phyloP scores from a whole-genome alignment of 192 early-diverging fungal species.

The Cladochytrium replicatum region DNA sequence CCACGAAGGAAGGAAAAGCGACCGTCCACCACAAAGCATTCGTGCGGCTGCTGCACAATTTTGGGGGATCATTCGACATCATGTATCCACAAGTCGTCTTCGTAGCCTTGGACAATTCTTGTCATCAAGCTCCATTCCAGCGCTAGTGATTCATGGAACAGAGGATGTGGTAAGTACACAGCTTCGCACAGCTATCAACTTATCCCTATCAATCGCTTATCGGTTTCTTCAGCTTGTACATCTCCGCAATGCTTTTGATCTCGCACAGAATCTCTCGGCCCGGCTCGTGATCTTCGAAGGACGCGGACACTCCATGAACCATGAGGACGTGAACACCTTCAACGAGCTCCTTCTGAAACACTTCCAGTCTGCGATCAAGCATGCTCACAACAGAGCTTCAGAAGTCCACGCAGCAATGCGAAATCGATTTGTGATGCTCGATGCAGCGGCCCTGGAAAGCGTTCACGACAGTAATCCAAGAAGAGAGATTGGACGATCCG shows the following conservation, averaged over 20 bases:
- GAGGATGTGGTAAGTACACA: conserved; percentile 11
- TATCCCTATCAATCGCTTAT: too few relatives aligned
- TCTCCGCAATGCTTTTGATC: background rate
- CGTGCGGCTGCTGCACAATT: conserved; percentile 7
- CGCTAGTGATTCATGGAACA: conserved; percentile 20
- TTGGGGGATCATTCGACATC: conserved; percentile 9
- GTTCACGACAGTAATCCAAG: too few relatives aligned
- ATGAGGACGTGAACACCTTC: conserved; percentile 17
- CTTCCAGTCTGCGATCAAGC: conserved; percentile 16
- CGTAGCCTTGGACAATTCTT: conserved; percentile 1
- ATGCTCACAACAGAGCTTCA: too few relatives aligned
- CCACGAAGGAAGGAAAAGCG: conserved; percentile 12
- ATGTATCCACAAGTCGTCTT: conserved; percentile 5
- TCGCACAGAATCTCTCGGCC: conserved; percentile 8
- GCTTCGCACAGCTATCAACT: too few relatives aligned
- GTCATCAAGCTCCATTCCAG: conserved; percentile 6
- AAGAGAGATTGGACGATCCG: too few relatives aligned
- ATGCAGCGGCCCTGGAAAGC: too few relatives aligned
- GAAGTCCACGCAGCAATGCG: too few relatives aligned
- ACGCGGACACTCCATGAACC: conserved; percentile 20
- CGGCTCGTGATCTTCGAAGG: conserved; percentile 23
- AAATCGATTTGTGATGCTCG: too few relatives aligned
- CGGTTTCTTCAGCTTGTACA: conserved; percentile 8
- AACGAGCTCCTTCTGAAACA: conserved; percentile 17
- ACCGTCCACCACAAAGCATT: conserved; percentile 15